Conservation (phyloP, 176 grass and related monocot genomes). For the Luzula sylvatica region DNA sequence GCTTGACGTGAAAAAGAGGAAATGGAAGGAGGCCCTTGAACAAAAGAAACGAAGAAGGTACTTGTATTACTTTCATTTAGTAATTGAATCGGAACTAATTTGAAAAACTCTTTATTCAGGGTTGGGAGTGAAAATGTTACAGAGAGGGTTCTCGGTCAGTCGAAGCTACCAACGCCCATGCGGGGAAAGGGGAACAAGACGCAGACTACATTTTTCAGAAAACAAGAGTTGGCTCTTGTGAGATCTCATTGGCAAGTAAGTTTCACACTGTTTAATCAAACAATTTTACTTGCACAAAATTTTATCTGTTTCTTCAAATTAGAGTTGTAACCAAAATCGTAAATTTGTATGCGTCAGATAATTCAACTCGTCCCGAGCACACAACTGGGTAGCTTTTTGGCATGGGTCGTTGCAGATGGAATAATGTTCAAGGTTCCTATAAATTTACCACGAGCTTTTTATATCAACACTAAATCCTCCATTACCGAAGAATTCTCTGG, state of each 20-base stretch:
- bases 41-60: conserved; percentile 73
- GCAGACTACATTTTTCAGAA: conserved; percentile 60
- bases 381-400: conserved; percentile 55
- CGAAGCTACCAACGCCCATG: conserved; percentile 26
- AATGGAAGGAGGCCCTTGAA: conserved; percentile 65
- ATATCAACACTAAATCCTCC: conserved; percentile 76
- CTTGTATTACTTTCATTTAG: conserved; percentile 4
- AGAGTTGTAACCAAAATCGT: no score
- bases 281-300: not conserved
- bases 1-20: conserved; percentile 91
- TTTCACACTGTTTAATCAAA: not conserved
- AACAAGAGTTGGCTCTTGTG: conserved; percentile 69
- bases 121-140: conserved; percentile 33
- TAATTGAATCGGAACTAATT: no score
- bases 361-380: conserved; percentile 67
- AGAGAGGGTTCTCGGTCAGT: conserved; percentile 25
- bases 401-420: conserved; percentile 84
- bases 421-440: conserved; percentile 88
- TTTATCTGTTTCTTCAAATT: conserved; percentile 1
- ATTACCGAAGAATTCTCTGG: conserved; percentile 81
- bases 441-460: conserved; percentile 66
- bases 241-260: conserved; percentile 90
- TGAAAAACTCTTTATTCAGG: conserved; percentile 32
- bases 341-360: conserved; percentile 55
- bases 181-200: conserved; percentile 16